Percentiles rank a stretch among this genome's conserved stretches.
These are phyloP conservation scores for Dothiorella sarmentorum DNA, from an alignment of 2,329 filamentous ascomycete species.

Conservation along the genomic window DNA sequence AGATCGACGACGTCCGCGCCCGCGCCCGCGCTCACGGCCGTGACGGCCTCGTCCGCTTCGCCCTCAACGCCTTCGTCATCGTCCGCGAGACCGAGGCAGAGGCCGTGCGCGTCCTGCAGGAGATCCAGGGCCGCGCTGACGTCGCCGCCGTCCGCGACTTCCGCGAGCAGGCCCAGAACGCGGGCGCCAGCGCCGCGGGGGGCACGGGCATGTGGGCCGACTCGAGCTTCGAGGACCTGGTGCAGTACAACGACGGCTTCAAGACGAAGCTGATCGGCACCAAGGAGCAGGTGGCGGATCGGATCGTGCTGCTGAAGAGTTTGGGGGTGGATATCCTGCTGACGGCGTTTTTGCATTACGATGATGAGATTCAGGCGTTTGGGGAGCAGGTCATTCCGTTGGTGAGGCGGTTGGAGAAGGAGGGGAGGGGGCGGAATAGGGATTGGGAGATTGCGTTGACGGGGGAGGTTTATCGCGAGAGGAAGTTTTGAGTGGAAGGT, in stretches of 20 bases:
- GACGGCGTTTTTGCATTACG: conserved; percentile 51
- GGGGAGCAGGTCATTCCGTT: conserved; percentile 47
- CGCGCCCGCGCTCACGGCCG: conserved; percentile 45
- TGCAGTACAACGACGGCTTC: conserved; percentile 56
- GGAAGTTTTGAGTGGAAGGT: conserved; percentile 17
- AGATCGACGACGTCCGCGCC: conserved; percentile 50
- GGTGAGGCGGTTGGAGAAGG: conserved; percentile 46
- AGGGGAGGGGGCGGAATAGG: conserved; percentile 47
- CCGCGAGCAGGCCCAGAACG: conserved; percentile 48
- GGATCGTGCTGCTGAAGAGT: conserved; percentile 49
- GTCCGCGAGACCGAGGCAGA: conserved; percentile 50
- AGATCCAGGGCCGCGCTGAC: conserved; percentile 54
- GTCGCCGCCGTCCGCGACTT: conserved; percentile 51
- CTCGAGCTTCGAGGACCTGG: conserved; percentile 50
- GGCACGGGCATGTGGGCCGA: conserved; percentile 55
- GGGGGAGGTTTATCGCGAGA: conserved; percentile 46
- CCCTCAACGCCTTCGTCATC: conserved; percentile 51
- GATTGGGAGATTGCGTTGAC: conserved; percentile 47
- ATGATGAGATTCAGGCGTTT: conserved; percentile 51
- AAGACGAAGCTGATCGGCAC: conserved; percentile 55
- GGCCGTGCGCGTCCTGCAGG: conserved; percentile 47
- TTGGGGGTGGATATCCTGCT: conserved; percentile 45
- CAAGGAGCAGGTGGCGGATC: conserved; percentile 50
- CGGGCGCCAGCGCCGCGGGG: conserved; percentile 46
- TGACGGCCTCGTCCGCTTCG: conserved; percentile 47